phyloP scores from a whole-genome alignment of 108 stramenopile genomes.

The Pseudonitzschia pungens region DNA sequence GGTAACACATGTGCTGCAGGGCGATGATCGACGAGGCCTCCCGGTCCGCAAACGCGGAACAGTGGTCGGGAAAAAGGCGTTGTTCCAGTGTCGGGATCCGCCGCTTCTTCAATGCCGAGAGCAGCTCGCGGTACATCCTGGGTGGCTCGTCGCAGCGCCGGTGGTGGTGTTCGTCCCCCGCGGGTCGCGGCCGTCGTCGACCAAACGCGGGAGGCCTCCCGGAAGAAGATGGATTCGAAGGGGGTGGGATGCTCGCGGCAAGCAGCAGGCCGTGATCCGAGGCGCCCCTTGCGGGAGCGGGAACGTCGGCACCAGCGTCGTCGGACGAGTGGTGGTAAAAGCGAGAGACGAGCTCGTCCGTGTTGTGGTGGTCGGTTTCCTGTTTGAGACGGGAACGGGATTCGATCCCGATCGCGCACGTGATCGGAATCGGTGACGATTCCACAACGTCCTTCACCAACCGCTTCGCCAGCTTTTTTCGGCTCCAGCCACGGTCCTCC shows the following conservation, averaged over 20 bases:
- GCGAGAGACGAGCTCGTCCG: background rate
- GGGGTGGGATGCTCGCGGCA: background rate
- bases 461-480: conserved; percentile 10
- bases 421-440: conserved; percentile 5
- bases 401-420: conserved; percentile 13
- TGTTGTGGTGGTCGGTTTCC: background rate
- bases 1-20: conserved; percentile 70
- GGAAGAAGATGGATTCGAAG: background rate
- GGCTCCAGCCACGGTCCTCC: conserved; percentile 9
- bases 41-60: conserved; percentile 40
- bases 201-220: background rate
- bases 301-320: background rate
- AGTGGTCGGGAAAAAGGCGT: background rate
- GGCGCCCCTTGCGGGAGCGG: too few relatives aligned
- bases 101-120: conserved; percentile 11
- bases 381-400: background rate
- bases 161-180: background rate
- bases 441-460: conserved; percentile 12
- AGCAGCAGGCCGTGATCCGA: conserved; percentile 2
- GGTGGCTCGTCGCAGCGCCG: background rate
- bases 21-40: conserved; percentile 57
- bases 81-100: conserved; percentile 16
- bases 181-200: background rate
- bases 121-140: conserved; percentile 14
- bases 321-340: background rate